Evolutionary conservation across 176 grass and related monocot species (phyloP).

Genomic region (Cenchrus americanus): DNA sequence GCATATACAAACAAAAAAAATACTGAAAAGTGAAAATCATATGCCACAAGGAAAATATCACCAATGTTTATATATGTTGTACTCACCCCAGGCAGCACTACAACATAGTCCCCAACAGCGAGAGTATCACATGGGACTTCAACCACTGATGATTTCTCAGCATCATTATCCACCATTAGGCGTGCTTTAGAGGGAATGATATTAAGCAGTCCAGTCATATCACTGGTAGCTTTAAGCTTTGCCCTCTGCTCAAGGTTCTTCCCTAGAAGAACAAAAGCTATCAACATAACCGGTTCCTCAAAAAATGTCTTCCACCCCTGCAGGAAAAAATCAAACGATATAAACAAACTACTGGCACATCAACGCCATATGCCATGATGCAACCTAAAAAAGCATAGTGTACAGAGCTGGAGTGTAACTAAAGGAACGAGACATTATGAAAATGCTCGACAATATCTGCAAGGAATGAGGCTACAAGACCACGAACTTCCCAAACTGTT

Average conservation of each 20-base stretch:
- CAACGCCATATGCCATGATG: not conserved
- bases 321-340: slow-evolving; percentile 45
- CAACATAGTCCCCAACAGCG: slow-evolving; percentile 73
- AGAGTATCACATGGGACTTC: slow-evolving; percentile 91
- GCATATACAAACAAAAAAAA: slow-evolving; percentile 16
- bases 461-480: slow-evolving; percentile 3
- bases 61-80: not conserved
- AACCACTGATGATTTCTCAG: slow-evolving; percentile 72
- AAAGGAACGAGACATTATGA: slow-evolving; percentile 32
- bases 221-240: slow-evolving; percentile 92
- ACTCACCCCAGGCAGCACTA: slow-evolving; percentile 91
- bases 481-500: not conserved
- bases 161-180: slow-evolving; percentile 67
- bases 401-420: slow-evolving; percentile 27
- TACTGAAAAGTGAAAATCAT: not conserved
- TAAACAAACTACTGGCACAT: slow-evolving; percentile 34
- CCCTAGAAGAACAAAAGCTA: slow-evolving; percentile 96
- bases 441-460: slow-evolving; percentile 26
- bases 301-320: slow-evolving; percentile 99
- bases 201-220: slow-evolving; percentile 97
- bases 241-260: slow-evolving; percentile 98
- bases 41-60: slow-evolving; percentile 26
- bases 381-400: slow-evolving; percentile 16
- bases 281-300: slow-evolving; percentile 97
- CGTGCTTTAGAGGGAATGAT: slow-evolving; percentile 92